Evolutionary conservation across 257 asterid genomes (phyloP).

Genomic region (Forsythia suspensa): DNA sequence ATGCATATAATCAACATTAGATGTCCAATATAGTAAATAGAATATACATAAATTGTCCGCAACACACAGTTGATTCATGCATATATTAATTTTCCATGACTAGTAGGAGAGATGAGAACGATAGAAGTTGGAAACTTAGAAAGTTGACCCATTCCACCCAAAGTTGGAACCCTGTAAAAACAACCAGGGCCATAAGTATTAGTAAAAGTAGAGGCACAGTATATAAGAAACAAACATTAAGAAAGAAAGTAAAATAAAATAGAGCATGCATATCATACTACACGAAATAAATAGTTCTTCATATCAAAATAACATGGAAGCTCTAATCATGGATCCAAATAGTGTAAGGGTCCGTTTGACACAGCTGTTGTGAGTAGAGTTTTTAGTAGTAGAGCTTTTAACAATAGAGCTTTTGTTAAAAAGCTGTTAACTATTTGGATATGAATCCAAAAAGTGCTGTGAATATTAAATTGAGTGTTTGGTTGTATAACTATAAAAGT

Average conservation of each 20-base stretch:
- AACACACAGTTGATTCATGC: background rate
- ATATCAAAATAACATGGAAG: too few species aligned
- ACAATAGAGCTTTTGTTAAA: too few species aligned
- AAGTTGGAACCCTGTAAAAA: constrained; percentile 16
- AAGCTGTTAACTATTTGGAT: too few species aligned
- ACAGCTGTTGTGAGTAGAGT: too few species aligned
- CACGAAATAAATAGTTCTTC: background rate
- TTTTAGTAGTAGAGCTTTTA: too few species aligned
- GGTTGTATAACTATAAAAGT: too few species aligned
- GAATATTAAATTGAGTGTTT: too few species aligned
- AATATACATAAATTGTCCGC: background rate
- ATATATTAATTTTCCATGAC: background rate
- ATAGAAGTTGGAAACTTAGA: background rate
- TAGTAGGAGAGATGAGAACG: background rate
- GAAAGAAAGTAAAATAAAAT: too few species aligned
- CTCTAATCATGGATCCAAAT: background rate
- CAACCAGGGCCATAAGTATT: background rate
- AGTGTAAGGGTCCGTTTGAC: too few species aligned
- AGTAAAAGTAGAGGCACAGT: background rate
- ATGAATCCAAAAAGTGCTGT: too few species aligned
- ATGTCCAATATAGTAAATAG: background rate
- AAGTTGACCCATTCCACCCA: constrained; percentile 12
- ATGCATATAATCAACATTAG: background rate
- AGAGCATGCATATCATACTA: background rate
- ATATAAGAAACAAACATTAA: background rate